phyloP scores from a whole-genome alignment of 2,329 filamentous ascomycete species.

The Moelleriella libera region DNA sequence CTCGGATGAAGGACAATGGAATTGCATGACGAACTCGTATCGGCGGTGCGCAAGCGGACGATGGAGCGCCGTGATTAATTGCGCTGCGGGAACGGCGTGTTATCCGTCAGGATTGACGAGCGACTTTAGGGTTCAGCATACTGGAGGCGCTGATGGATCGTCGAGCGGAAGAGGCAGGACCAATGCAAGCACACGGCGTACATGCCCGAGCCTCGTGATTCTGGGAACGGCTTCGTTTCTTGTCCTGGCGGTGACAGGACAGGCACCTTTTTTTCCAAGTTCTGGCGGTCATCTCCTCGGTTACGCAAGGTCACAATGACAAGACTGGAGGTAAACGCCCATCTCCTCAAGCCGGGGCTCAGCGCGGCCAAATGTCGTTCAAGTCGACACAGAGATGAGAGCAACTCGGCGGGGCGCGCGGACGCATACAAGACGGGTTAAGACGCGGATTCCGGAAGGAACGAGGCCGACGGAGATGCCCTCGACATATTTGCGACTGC shows the following conservation, averaged over 20 bases:
- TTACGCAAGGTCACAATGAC: too few relatives aligned
- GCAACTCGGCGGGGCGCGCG: too few relatives aligned
- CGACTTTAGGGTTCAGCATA: constrained; percentile 22
- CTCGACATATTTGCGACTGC: too few relatives aligned
- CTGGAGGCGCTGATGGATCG: constrained; percentile 7
- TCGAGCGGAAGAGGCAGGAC: too few relatives aligned
- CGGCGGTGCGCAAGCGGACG: constrained; percentile 33
- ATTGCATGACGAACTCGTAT: constrained; percentile 34
- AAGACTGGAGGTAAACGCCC: too few relatives aligned
- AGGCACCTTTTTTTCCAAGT: not conserved
- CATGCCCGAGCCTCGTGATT: not conserved
- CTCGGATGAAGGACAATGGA: constrained; percentile 36
- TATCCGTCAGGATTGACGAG: constrained; percentile 25
- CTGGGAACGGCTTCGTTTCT: not conserved
- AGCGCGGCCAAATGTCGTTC: too few relatives aligned
- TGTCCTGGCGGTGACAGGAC: not conserved
- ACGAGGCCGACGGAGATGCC: too few relatives aligned
- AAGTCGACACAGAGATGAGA: too few relatives aligned
- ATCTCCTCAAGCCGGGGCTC: too few relatives aligned
- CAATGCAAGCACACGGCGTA: not conserved
- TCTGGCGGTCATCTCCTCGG: not conserved
- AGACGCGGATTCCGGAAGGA: too few relatives aligned
- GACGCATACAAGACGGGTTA: too few relatives aligned
- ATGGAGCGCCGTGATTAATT: constrained; percentile 30
- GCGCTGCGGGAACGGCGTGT: constrained; percentile 31